These are phyloP conservation scores for Plantago major DNA, from an alignment of 257 asterid genomes.

Conservation along the genomic window DNA sequence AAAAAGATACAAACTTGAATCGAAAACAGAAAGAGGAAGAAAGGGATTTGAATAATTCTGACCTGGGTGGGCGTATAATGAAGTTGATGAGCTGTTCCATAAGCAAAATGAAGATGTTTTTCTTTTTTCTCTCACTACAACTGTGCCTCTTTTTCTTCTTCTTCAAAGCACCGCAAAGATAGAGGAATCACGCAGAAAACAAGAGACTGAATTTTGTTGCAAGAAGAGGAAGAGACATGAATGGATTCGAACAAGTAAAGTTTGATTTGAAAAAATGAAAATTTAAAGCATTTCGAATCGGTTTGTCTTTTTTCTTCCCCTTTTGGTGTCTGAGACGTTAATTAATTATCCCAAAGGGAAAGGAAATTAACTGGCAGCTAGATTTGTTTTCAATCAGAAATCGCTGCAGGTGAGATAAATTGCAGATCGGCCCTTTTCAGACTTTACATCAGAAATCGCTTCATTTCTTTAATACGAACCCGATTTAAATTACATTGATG, in stretches of 20 bases:
- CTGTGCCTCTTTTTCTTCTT: slow-evolving; percentile 12
- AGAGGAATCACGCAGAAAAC: slow-evolving; percentile 15
- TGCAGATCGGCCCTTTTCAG: slow-evolving; percentile 23
- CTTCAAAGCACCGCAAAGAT: slow-evolving; percentile 4
- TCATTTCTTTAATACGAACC: too few species aligned
- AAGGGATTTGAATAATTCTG: slow-evolving; percentile 12
- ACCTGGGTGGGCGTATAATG: slow-evolving; percentile 98
- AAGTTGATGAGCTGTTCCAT: slow-evolving; percentile 98
- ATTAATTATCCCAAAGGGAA: not conserved
- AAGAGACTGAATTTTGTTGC: too few species aligned
- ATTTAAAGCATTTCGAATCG: not conserved
- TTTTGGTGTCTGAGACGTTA: too few species aligned
- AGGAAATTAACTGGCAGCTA: not conserved
- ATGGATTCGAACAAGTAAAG: too few species aligned
- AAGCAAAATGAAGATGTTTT: slow-evolving; percentile 40
- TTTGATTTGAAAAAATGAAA: too few species aligned
- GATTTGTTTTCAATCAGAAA: slow-evolving; percentile 1
- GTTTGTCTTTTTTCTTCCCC: not conserved
- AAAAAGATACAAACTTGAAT: slow-evolving; percentile 19
- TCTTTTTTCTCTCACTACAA: slow-evolving; percentile 6
- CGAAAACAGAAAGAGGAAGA: slow-evolving; percentile 9
- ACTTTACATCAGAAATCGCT: too few species aligned
- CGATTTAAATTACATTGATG: too few species aligned
- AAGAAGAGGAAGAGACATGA: too few species aligned
- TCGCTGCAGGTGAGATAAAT: slow-evolving; percentile 1